A percentile compares a stretch with the other conserved stretches of the same genome.
Conservation (phyloP, 768 basidiomycete species). For the Rhodotorula graminis region DNA sequence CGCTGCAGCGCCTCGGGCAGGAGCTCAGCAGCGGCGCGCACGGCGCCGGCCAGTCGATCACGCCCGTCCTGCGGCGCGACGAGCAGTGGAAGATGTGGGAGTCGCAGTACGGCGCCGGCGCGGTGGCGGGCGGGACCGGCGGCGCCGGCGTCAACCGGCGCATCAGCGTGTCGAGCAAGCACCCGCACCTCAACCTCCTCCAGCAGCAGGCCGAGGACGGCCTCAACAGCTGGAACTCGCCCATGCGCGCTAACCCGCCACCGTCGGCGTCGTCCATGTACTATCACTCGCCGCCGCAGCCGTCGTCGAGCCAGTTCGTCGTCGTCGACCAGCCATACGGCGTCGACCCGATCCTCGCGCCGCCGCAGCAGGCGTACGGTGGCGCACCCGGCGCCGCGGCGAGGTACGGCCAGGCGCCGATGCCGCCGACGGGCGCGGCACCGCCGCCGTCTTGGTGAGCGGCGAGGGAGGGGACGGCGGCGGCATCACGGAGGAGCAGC, state of each 20-base stretch:
- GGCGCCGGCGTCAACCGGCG: constrained; percentile 20
- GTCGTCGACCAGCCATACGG: too few species aligned
- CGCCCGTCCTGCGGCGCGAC: constrained; percentile 28
- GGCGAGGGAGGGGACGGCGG: too few species aligned
- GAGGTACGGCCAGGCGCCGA: too few species aligned
- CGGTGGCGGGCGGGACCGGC: constrained; percentile 51
- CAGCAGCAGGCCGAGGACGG: constrained; percentile 56
- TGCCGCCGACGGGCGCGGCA: too few species aligned
- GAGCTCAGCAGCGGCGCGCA: constrained; percentile 59
- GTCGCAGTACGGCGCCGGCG: constrained; percentile 63
- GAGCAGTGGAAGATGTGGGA: constrained; percentile 50
- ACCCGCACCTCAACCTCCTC: constrained; percentile 83
- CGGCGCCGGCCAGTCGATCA: constrained; percentile 61
- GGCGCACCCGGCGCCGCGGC: too few species aligned
- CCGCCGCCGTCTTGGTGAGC: too few species aligned
- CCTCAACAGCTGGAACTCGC: constrained; percentile 36
- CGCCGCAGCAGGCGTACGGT: too few species aligned
- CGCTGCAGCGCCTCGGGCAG: constrained; percentile 52
- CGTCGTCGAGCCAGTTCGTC: too few species aligned
- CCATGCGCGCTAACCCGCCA: constrained; percentile 26
- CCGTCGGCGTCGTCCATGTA: constrained; percentile 15
- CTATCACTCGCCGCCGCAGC: neutral
- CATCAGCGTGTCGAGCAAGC: constrained; percentile 62
- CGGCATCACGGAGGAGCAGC: too few species aligned
- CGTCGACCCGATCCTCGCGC: too few species aligned